Evolutionary conservation across 768 basidiomycete species (phyloP), one percentile per base, ranked within the genome.

Genomic region (Boletales sp.): DNA sequence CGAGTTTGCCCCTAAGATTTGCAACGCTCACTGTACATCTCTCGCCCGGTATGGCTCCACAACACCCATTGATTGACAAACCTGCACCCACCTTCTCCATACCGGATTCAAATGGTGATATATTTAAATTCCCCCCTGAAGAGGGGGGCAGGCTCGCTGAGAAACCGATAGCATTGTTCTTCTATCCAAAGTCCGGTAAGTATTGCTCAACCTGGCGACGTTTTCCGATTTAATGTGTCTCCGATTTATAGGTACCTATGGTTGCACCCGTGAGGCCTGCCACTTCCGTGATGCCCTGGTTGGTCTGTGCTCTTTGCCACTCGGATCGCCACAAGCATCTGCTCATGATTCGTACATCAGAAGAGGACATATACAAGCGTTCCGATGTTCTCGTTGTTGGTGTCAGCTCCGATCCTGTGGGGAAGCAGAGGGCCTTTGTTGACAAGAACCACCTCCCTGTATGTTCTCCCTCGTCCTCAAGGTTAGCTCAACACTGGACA

Each of bases 211-310:
- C 59, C 47, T 12, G 36, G 24, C 24, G 38, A 7, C 1, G n/a
- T 11, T n/a, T 39, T 46, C 45, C n/a, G 34, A 17, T 13, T 18
- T 38, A 27, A 45, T 46, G 41, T 37, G 21, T 30, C 47, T 52
- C 29, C 17, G 19, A 40, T 32, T 38, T 40, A 40, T 64, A 84
- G 87, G 84, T 7, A 81, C 87, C 2, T 83, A 73, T 44, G 89
- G 86, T 6, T 92, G 91, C 67, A 94, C 87, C 15, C 83, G 78
- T 59, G 83, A 93, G 66, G 90, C 86, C 2, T 91, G 89, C 59
- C 75, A 82, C 45, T 91, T 94, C 67, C 80, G 90, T 21, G 87
- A 93, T 70, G 88, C 88, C 4, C 69, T 88, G 38, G 78, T 72
- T 32, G 80, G 86, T 86, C 50, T 48, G 78, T 63, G 4, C 27